Base-by-base conservation (phyloP, 1,139 yeast genomes). In the Candida glucosophila region DNA sequence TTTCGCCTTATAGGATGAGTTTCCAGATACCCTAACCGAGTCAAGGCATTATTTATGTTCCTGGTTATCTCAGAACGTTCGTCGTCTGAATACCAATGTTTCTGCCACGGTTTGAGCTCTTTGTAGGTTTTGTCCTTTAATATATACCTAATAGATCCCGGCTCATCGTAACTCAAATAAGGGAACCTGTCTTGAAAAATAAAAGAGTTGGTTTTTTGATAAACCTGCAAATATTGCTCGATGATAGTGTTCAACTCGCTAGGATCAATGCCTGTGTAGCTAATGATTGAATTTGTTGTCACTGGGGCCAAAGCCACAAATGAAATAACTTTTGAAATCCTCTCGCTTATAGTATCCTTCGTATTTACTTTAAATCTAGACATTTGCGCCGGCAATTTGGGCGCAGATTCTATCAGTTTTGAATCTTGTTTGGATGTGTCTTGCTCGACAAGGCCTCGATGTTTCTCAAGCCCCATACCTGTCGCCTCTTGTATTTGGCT, bases 1-100 rank as follows among this genome's bases (percentile, higher is more conserved):
- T 55, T 58, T 30, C 45, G 53, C 22, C 71, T 42, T 28, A 63
- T 44, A 5, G 71, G 70, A 39, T 64, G 69, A 9, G 68, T 59
- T 22, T 55, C 64, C 39, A 58, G 58, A 32, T 47, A 64, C 16
- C 70, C 71, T 23, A 60, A 41, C 25, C 71, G 40, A 13, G 65
- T 61, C 34, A 64, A 51, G 7, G 67, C 67, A 30, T 52, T 48
- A 35, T 59, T 49, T 25, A 54, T 47, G 34, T 61, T 63, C 20
- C 49, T 43, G 16, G 58, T 38, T 17, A 64, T 47, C 25, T 54
- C 36, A 4, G 34, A 34, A 22, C 65, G 46, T 37, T 64, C 69
- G 19, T 43, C 42, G n/a, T 37, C 42, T n/a, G 56, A 41, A 39
- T 55, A 63, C 12, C 43, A 38, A 14, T 42, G n/a, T 66, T 67